Percentiles rank a stretch among this genome's conserved stretches.
Conservation (phyloP, 352 stramenopile species). For the Globisporangium spiculum region DNA sequence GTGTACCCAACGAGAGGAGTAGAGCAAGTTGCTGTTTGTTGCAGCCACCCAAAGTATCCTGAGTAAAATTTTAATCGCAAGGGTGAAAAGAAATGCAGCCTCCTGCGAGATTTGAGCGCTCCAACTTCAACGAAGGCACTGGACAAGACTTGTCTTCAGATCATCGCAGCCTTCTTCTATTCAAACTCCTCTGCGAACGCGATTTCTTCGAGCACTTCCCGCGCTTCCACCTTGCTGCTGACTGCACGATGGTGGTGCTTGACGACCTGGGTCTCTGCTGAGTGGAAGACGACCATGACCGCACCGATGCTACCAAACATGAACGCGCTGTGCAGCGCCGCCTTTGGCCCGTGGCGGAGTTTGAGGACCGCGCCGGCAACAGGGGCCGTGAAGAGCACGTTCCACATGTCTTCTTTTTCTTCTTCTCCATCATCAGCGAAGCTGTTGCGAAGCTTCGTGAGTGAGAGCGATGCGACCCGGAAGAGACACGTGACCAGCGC, state of each 20-base stretch:
- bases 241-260: conserved; percentile 16
- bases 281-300: conserved; percentile 39
- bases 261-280: conserved; percentile 27
- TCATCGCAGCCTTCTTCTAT: background rate
- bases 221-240: no score
- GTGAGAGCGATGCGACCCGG: conserved; percentile 21
- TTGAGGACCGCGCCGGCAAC: conserved; percentile 31
- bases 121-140: no score
- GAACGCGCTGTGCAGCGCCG: conserved; percentile 27
- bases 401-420: conserved; percentile 29
- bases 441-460: conserved; percentile 19
- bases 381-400: conserved; percentile 33
- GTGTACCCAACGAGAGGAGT: no score
- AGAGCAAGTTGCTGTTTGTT: no score
- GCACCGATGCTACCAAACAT: conserved; percentile 36
- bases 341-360: conserved; percentile 23
- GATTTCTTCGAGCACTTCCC: conserved; percentile 41
- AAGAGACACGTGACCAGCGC: conserved; percentile 41
- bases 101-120: no score
- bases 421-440: conserved; percentile 6
- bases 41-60: no score
- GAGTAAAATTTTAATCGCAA: no score
- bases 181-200: conserved; percentile 43
- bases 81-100: no score
- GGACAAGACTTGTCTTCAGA: no score